Percentiles rank a stretch among this genome's conserved stretches.
These are phyloP conservation scores for Tricholoma sp. DNA, from an alignment of 768 basidiomycete genomes.

Conservation along the genomic window DNA sequence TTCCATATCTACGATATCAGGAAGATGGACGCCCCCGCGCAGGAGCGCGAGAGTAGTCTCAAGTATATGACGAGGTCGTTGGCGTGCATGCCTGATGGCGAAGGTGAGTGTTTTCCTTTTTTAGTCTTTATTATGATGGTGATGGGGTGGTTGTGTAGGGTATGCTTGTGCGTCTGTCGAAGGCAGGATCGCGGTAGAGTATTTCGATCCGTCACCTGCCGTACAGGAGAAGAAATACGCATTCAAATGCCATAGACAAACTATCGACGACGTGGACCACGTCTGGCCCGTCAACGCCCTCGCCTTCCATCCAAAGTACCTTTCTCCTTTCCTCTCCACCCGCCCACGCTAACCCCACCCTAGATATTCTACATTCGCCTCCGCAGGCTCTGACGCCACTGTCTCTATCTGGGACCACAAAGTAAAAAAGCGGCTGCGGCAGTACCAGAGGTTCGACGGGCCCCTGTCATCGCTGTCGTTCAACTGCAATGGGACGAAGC, in stretches of 20 bases:
- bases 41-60: conserved; percentile 86
- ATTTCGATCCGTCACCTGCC: conserved; percentile 78
- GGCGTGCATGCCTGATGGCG: conserved; percentile 89
- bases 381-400: conserved; percentile 90
- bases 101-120: conserved; percentile 47
- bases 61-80: conserved; percentile 93
- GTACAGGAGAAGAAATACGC: conserved; percentile 87
- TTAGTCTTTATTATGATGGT: not conserved
- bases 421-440: conserved; percentile 91
- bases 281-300: conserved; percentile 96
- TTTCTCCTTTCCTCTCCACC: not conserved
- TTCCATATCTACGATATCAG: conserved; percentile 89
- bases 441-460: conserved; percentile 75
- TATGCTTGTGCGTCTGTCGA: conserved; percentile 94
- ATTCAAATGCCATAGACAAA: conserved; percentile 94
- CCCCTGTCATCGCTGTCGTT: conserved; percentile 80
- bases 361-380: conserved; percentile 92
- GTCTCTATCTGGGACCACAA: conserved; percentile 98
- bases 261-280: conserved; percentile 86
- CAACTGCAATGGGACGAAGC: conserved; percentile 74
- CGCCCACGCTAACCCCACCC: not conserved
- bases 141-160: conserved; percentile 37
- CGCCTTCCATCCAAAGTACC: conserved; percentile 86
- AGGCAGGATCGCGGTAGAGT: conserved; percentile 95
- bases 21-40: conserved; percentile 68